phyloP scores from a whole-genome alignment of 2,329 filamentous ascomycete genomes.

The Fusarium begoniae region DNA sequence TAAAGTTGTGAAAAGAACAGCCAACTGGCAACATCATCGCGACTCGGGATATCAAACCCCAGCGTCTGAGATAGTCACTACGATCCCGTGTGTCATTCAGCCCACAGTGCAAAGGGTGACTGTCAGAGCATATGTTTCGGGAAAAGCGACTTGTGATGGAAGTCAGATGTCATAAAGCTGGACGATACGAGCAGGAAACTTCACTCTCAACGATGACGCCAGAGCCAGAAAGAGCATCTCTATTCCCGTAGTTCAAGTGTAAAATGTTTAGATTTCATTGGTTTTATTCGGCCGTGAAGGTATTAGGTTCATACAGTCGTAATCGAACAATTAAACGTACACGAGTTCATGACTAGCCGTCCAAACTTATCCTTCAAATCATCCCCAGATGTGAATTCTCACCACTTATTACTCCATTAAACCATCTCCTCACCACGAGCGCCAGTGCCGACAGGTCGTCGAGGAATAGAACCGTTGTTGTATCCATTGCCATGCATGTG shows the following conservation, averaged over 20 bases:
- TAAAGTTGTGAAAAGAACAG: rapidly evolving
- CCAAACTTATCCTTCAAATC: background rate
- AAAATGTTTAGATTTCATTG: background rate
- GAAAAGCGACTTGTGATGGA: background rate
- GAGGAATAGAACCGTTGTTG: slow-evolving; percentile 27
- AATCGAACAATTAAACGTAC: background rate
- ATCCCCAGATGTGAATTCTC: too few species aligned
- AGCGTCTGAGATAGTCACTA: background rate
- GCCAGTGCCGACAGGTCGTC: slow-evolving; percentile 22
- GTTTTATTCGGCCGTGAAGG: slow-evolving; percentile 7
- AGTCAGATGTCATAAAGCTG: background rate
- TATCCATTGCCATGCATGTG: slow-evolving; percentile 18
- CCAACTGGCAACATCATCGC: background rate
- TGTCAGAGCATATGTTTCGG: rapidly evolving
- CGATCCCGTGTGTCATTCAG: background rate
- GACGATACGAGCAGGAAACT: background rate
- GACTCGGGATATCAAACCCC: rapidly evolving
- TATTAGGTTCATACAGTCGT: slow-evolving; percentile 12
- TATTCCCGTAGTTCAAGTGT: background rate
- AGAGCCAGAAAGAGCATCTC: background rate
- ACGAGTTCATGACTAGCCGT: background rate
- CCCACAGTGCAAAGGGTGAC: rapidly evolving
- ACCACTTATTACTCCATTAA: background rate
- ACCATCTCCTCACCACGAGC: slow-evolving; percentile 28
- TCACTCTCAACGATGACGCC: background rate